Conservation (phyloP, 441 rosid species). For the Mallotus japonicus region DNA sequence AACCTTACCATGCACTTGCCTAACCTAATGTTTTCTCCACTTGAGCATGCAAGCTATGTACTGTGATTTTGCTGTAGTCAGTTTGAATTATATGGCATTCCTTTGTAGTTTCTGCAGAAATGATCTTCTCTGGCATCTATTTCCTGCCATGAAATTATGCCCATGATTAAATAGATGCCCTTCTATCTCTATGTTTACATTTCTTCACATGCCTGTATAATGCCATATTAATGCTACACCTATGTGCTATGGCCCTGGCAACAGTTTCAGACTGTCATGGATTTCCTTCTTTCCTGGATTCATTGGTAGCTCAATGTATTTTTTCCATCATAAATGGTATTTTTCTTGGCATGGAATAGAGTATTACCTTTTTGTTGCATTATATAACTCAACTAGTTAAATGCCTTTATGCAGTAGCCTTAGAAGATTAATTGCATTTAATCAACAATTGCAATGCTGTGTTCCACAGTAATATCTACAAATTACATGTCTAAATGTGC, state of each 20-base stretch:
- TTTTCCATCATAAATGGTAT: background rate
- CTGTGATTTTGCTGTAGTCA: background rate
- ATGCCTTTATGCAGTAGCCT: slow-evolving; percentile 1
- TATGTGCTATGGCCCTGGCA: background rate
- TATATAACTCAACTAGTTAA: background rate
- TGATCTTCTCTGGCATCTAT: background rate
- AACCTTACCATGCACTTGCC: background rate
- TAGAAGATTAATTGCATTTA: slow-evolving; percentile 1
- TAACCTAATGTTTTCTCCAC: background rate
- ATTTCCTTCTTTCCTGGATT: background rate
- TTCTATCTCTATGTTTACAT: background rate
- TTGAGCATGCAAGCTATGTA: background rate
- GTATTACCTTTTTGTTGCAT: background rate
- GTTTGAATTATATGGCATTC: background rate
- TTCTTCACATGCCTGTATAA: background rate
- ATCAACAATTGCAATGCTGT: too few species aligned
- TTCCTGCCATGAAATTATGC: background rate
- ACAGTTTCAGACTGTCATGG: background rate
- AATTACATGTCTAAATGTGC: slow-evolving; percentile 4
- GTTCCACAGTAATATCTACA: background rate
- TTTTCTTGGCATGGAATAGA: background rate
- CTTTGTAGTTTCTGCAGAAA: background rate
- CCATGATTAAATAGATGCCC: background rate
- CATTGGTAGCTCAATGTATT: background rate
- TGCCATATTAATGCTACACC: background rate